Percentiles rank a stretch among this genome's conserved stretches.
These are phyloP conservation scores for Salvia miltiorrhiza DNA, from an alignment of 257 asterid genomes.

Conservation along the genomic window DNA sequence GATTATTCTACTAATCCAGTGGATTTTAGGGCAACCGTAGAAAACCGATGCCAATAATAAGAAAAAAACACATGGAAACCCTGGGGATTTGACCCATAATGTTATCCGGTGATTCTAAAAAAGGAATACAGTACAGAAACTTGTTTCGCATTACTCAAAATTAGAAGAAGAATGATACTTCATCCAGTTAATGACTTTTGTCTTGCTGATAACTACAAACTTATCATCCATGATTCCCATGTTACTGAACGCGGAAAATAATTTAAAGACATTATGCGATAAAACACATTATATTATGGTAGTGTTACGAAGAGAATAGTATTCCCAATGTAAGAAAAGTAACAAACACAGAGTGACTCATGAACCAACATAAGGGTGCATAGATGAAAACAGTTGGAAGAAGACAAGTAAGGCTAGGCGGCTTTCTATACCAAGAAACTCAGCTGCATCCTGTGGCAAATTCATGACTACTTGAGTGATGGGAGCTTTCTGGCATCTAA, in stretches of 20 bases:
- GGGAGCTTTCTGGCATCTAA: slow-evolving; percentile 46
- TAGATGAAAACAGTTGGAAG: background rate
- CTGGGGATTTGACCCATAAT: background rate
- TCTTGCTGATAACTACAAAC: background rate
- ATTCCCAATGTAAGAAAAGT: background rate
- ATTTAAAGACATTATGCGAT: background rate
- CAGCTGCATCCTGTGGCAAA: slow-evolving; percentile 83
- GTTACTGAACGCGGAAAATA: background rate
- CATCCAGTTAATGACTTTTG: background rate
- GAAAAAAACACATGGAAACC: background rate
- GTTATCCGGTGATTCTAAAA: background rate
- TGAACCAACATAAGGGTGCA: slow-evolving; percentile 17
- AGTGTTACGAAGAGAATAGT: background rate
- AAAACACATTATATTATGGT: background rate
- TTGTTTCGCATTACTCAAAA: background rate
- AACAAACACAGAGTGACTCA: background rate
- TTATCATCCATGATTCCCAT: no score
- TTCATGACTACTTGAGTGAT: slow-evolving; percentile 95
- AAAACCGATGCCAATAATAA: background rate
- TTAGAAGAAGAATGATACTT: background rate
- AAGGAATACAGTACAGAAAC: background rate
- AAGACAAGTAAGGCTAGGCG: background rate
- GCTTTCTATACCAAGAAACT: slow-evolving; percentile 63
- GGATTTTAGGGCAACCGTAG: background rate
- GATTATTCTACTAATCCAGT: background rate